Base-by-base conservation (phyloP, 2,329 filamentous ascomycete species). In the Penicillium corylophilum region DNA sequence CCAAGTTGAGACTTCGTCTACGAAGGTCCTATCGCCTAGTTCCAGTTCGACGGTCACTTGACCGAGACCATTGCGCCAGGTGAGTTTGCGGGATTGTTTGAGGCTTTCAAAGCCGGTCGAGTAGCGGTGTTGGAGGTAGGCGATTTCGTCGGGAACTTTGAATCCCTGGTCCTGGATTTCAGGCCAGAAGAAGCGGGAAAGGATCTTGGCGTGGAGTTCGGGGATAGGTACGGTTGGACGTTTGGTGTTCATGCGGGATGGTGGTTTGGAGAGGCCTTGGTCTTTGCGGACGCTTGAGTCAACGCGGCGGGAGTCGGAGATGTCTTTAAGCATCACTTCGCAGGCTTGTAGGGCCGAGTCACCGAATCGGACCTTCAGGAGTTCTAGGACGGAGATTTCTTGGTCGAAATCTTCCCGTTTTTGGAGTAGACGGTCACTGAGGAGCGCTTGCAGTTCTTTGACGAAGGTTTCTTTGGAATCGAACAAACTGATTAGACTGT, bases 301-400 rank as follows among this genome's bases (percentile, higher is more conserved):
- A 53, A 95, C 83, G 38, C 83, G 81, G 54, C 81, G 80, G 1
- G 91, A 95, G 65, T 96, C 92, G 59, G 88, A 82, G 31, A 97
- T 88, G 68, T 99, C 94, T 57, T 88, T 89, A 51, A 99, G 82
- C 94, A 99, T 99, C 64, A 99, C 94, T 67, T 99, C 93, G 71
- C 92, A 96, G 44, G 89, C 89, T 68, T 97, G 94, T 41, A 99
- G 77, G 15, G 90, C 85, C 24, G 82, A 81, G 59, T 96, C 90
- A 22, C 93, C 93, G 50, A 96, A 92, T 8, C 92, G 85, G 55
- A 89, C 81, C 74, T 96, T 96, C 53, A 99, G 81, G 9, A 97
- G 80, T 51, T 93, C 86, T 5, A 97, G 80, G 4, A 96, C 88
- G 49, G 88, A 87, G 48, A 89, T 82, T 71, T 89, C 94, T 69